Percentiles rank a stretch among this genome's conserved stretches.
Conservation (phyloP, 2,329 filamentous ascomycete species). For the Fusarium graminum region DNA sequence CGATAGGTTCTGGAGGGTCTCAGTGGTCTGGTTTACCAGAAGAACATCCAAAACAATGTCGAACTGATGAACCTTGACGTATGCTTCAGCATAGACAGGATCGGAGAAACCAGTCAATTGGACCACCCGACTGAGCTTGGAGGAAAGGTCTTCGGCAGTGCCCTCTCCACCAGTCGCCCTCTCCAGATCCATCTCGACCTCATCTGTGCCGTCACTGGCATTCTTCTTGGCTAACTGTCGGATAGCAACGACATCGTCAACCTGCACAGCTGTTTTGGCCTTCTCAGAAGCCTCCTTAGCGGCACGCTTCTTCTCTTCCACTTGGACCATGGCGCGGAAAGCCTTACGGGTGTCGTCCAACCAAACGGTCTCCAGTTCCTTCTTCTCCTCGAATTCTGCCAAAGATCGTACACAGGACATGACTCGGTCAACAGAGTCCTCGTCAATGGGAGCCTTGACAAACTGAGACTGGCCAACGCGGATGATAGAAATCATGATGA, state of each 20-base stretch:
- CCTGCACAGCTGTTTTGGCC: constrained; percentile 92
- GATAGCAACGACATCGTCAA: constrained; percentile 94
- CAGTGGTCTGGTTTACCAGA: constrained; percentile 95
- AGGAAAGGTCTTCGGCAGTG: constrained; percentile 85
- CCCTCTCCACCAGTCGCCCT: constrained; percentile 93
- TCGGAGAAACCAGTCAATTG: constrained; percentile 99
- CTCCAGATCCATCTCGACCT: constrained; percentile 90
- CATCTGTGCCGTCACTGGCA: constrained; percentile 81
- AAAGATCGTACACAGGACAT: constrained; percentile 97
- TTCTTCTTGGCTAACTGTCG: constrained; percentile 95
- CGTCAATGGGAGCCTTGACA: constrained; percentile 95
- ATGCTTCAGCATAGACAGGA: constrained; percentile 97
- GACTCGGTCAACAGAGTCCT: constrained; percentile 97
- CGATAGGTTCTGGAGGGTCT: constrained; percentile 95
- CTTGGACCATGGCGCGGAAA: constrained; percentile 96
- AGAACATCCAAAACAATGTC: constrained; percentile 97
- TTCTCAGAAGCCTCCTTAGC: constrained; percentile 93
- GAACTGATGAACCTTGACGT: constrained; percentile 98
- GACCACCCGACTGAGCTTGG: constrained; percentile 95
- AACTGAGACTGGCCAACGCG: constrained; percentile 99
- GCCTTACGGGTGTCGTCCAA: constrained; percentile 94
- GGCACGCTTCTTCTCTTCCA: constrained; percentile 97
- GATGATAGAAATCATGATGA: constrained; percentile 99
- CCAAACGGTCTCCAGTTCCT: constrained; percentile 92
- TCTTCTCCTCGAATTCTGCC: constrained; percentile 88